Base-by-base conservation (phyloP, 352 stramenopile genomes). In the Plasmopara muralis region DNA sequence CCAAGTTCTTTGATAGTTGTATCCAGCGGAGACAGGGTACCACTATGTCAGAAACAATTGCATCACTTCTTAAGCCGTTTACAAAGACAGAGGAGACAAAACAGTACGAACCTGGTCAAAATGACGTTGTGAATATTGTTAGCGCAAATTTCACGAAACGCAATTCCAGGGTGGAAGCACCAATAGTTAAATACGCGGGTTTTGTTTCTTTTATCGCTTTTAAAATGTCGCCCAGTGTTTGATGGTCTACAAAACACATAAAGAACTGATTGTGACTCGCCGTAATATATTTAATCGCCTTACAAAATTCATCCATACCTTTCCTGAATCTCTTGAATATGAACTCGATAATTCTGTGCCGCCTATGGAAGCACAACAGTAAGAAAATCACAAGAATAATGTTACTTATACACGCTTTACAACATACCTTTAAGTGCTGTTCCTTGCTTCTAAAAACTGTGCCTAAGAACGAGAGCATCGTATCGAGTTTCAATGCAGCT, bases 81-180 rank as follows among this genome's bases (percentile, higher is more conserved):
- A 6, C 16, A 5, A 51, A 30, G 18, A 43, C 33, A 51, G 9
- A n/a, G 5, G 14, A 13, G 25, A 42, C 41, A 33, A 8, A 10
- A 25, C n/a, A 46, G n/a, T 41, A 45, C 53, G 20, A 53, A 90
- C 83, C 83, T 94, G 15, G 84, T 94, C 35, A 94, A 58, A 16
- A 93, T 86, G 37, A 94, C 68, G 43, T 92, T 94, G 66, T 93
- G 84, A 31, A 94, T 85, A 49, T 91, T 95, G 35, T 98, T 89
- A 33, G 77, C 74, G 33, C 77, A 82, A 15, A 99, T 87, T 63
- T 99, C 94, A 61, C 93, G 69, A 62, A 99, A 97, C 0, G 96
- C 95, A 0, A 99, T 78, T 8, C 91, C 89, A 9, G 97, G 95
- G 49, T 96, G 92, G 62, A 99, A 98, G 60, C 97, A 99, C 96